phyloP scores from a whole-genome alignment of 2,329 filamentous ascomycete genomes.

The Alternaria tenuissima region DNA sequence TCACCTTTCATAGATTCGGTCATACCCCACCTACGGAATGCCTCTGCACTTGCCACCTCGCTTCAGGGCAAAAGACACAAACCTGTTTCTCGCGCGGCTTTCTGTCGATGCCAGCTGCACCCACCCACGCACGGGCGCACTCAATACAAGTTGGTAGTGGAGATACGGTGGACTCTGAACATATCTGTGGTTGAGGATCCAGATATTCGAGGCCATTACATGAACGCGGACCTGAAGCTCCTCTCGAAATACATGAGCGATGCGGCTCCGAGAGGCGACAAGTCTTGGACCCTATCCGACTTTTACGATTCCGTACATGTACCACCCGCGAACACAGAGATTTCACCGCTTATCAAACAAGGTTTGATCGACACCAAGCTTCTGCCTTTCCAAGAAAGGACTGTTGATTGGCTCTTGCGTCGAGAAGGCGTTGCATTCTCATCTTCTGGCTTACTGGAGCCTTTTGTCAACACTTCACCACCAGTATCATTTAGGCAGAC shows the following conservation, averaged over 20 bases:
- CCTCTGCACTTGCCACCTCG: slow-evolving; percentile 28
- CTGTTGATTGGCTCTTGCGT: slow-evolving; percentile 73
- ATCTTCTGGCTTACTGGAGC: slow-evolving; percentile 22
- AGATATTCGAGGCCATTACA: slow-evolving; percentile 19
- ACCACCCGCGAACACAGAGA: slow-evolving; percentile 56
- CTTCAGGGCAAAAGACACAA: slow-evolving; percentile 27
- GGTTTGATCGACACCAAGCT: slow-evolving; percentile 55
- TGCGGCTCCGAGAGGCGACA: slow-evolving; percentile 12
- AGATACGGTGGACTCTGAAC: slow-evolving; percentile 42
- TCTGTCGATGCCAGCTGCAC: slow-evolving; percentile 34
- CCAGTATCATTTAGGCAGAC: slow-evolving; percentile 57
- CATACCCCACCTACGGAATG: slow-evolving; percentile 31
- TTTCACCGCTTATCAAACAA: slow-evolving; percentile 43
- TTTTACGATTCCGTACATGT: slow-evolving; percentile 77
- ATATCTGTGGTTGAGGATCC: slow-evolving; percentile 38
- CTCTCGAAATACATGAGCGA: slow-evolving; percentile 37
- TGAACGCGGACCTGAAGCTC: slow-evolving; percentile 37
- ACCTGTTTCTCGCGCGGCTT: slow-evolving; percentile 31
- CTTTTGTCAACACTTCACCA: slow-evolving; percentile 20
- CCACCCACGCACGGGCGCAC: slow-evolving; percentile 10
- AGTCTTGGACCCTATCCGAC: slow-evolving; percentile 59
- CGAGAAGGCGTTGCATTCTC: slow-evolving; percentile 68
- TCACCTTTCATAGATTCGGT: slow-evolving; percentile 27
- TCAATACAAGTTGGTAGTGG: slow-evolving; percentile 29
- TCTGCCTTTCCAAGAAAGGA: slow-evolving; percentile 76